A percentile compares a stretch with the other conserved stretches of the same genome.
These are phyloP conservation scores for Tieghemostelium lacteum DNA, from an alignment of 78 protist genomes.

Conservation along the genomic window DNA sequence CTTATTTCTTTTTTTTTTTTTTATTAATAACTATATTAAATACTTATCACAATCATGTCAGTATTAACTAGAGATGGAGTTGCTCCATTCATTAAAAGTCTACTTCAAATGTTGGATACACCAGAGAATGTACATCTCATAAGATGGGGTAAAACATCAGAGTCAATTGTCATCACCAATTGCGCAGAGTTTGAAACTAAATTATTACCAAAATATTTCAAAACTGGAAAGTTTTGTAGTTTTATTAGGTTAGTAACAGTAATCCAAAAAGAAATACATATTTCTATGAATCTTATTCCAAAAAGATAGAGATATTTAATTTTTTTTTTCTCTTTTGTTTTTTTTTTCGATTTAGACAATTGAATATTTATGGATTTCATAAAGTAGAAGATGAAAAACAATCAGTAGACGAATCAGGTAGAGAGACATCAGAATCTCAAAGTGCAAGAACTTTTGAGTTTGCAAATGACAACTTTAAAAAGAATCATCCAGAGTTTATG, in stretches of 20 bases:
- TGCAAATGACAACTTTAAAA: constrained; percentile 62
- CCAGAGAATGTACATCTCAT: constrained; percentile 58
- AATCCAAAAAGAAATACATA: neutral
- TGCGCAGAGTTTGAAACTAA: constrained; percentile 77
- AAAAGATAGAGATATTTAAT: neutral
- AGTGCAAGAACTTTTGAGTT: constrained; percentile 72
- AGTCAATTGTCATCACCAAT: constrained; percentile 59
- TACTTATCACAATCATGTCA: constrained; percentile 2
- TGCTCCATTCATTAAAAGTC: constrained; percentile 75
- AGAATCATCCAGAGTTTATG: constrained; percentile 35
- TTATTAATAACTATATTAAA: neutral
- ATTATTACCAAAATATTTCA: constrained; percentile 66
- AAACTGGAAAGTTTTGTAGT: constrained; percentile 79
- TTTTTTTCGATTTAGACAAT: constrained; percentile 33
- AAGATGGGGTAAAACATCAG: constrained; percentile 65
- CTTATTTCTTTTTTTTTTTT: no score
- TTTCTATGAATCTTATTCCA: neutral
- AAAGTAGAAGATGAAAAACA: constrained; percentile 76
- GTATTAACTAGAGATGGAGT: constrained; percentile 73
- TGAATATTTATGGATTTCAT: constrained; percentile 67
- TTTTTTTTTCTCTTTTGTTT: neutral
- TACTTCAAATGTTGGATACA: constrained; percentile 65
- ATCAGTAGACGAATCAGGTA: constrained; percentile 1
- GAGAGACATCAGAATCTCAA: constrained; percentile 67
- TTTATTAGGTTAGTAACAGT: constrained; percentile 60